These are phyloP conservation scores for Carpediemonas membranifera DNA, from an alignment of 78 protist species.

Conservation along the genomic window DNA sequence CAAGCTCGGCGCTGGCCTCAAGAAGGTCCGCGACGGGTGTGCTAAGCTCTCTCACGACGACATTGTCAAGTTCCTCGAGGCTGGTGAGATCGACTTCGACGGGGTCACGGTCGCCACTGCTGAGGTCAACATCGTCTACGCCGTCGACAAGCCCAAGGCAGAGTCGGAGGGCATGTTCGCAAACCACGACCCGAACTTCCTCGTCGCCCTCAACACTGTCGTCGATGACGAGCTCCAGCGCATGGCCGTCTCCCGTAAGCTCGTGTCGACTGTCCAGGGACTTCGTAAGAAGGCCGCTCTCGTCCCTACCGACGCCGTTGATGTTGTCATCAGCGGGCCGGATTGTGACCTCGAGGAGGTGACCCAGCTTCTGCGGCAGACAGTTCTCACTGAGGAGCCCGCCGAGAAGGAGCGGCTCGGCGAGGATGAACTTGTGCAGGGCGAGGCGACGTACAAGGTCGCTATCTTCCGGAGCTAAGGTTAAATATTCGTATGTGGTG, in stretches of 20 bases:
- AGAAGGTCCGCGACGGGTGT: background rate
- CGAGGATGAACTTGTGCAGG: no score
- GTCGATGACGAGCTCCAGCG: constrained; percentile 28
- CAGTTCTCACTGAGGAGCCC: no score
- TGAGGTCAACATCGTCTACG: constrained; percentile 16
- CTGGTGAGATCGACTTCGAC: background rate
- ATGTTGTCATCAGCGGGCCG: constrained; percentile 8
- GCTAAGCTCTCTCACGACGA: background rate
- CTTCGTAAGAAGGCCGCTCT: constrained; percentile 68
- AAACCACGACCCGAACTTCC: background rate
- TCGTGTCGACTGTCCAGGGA: constrained; percentile 64
- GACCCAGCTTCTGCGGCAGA: background rate
- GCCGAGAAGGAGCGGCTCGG: no score
- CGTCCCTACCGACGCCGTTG: constrained; percentile 24
- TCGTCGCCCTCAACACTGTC: constrained; percentile 41
- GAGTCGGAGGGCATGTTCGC: background rate
- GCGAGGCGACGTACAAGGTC: background rate
- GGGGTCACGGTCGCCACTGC: constrained; percentile 38
- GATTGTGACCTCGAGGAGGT: background rate
- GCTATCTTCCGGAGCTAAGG: no score
- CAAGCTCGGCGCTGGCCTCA: background rate
- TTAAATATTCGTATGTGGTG: no score
- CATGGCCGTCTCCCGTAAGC: constrained; percentile 64
- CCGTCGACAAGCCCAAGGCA: background rate
- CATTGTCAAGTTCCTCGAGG: background rate